Conservation (phyloP, 192 early-diverging fungal species). For the Coemansia reversa region DNA sequence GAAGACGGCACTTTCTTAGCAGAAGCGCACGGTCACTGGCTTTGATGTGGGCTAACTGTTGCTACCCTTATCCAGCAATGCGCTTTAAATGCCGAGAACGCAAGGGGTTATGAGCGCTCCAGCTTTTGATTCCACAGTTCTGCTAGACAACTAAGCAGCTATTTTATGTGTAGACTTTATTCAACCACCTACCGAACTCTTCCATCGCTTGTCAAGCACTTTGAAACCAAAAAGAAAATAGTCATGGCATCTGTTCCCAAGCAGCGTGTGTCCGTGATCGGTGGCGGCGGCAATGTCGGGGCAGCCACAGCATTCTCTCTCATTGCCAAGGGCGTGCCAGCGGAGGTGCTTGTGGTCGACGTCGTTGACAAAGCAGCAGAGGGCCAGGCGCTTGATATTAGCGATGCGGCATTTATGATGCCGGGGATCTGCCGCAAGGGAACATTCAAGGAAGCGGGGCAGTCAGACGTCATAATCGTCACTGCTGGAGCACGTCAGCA, state of each 20-base stretch:
- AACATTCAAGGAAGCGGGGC: constrained; percentile 69
- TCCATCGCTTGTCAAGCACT: too few species aligned
- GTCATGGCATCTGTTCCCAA: constrained; percentile 30
- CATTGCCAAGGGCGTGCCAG: constrained; percentile 65
- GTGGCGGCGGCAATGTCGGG: constrained; percentile 76
- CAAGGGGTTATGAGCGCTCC: too few species aligned
- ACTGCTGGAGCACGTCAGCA: constrained; percentile 85
- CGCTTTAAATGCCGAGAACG: too few species aligned
- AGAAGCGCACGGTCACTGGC: too few species aligned
- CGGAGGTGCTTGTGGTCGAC: constrained; percentile 73
- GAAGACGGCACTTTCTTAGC: too few species aligned
- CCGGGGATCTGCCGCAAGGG: constrained; percentile 62
- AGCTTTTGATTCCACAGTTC: too few species aligned
- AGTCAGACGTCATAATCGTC: constrained; percentile 79
- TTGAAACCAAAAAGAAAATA: background rate
- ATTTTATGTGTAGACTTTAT: too few species aligned
- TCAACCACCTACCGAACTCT: too few species aligned
- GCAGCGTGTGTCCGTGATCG: constrained; percentile 63
- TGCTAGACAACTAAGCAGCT: too few species aligned
- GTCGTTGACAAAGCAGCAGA: constrained; percentile 63
- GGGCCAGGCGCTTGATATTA: constrained; percentile 81
- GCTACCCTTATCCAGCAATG: too few species aligned
- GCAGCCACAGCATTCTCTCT: constrained; percentile 71
- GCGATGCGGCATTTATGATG: constrained; percentile 73
- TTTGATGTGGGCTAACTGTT: too few species aligned